These are phyloP conservation scores for Phaeophleospora eucalypticola DNA, from an alignment of 2,329 filamentous ascomycete species.

Conservation along the genomic window DNA sequence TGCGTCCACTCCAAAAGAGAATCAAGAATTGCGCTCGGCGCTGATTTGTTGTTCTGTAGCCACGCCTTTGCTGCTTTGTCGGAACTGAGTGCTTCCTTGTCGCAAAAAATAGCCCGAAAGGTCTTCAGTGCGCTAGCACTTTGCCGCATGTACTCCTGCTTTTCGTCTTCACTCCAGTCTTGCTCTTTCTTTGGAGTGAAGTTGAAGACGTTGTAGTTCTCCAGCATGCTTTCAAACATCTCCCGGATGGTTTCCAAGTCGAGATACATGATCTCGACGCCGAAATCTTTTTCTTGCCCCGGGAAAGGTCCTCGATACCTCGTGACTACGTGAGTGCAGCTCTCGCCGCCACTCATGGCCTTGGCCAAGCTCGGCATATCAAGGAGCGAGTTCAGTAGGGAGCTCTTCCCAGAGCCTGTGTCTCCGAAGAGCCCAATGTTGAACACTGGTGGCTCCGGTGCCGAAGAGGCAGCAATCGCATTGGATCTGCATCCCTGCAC, in stretches of 20 bases:
- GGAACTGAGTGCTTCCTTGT: constrained; percentile 5
- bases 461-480: too few species aligned
- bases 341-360: constrained; percentile 13
- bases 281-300: constrained; percentile 14
- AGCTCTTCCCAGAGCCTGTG: constrained; percentile 22
- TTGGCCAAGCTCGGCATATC: constrained; percentile 19
- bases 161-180: constrained; percentile 15
- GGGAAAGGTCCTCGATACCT: constrained; percentile 10
- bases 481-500: neutral
- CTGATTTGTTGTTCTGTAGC: constrained; percentile 5
- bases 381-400: constrained; percentile 22
- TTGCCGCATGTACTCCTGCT: constrained; percentile 5
- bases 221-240: constrained; percentile 10
- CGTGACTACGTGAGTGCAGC: constrained; percentile 18
- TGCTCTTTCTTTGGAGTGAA: constrained; percentile 9
- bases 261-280: constrained; percentile 16
- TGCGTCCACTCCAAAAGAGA: too few species aligned
- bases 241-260: constrained; percentile 5
- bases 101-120: constrained; percentile 18
- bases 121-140: constrained; percentile 11
- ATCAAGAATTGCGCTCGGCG: too few species aligned
- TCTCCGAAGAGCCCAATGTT: neutral
- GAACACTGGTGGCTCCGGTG: too few species aligned
- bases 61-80: neutral
- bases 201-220: constrained; percentile 10